Base-by-base conservation (phyloP, 495 filamentous ascomycete species). In the Bryoglossum gracile region DNA sequence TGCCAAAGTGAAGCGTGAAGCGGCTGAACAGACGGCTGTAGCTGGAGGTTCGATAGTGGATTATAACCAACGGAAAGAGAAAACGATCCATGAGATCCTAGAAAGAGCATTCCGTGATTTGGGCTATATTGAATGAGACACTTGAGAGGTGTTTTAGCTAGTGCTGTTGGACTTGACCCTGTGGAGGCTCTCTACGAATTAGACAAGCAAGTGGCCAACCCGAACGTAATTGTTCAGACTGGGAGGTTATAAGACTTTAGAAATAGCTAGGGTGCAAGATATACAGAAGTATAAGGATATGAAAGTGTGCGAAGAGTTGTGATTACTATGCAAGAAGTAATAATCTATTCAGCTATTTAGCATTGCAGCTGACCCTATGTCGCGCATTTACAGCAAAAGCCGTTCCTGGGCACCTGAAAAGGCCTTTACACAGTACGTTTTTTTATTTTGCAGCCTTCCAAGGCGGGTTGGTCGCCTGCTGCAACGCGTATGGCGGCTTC, bases 1-100 rank as follows among this genome's bases (percentile, higher is more conserved):
- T 55, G 67, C 58, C 14, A 49, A 22, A 14, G 57, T 57, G 8
- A 75, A 75, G 57, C 46, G 62, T 14, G 62, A 68, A 53, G 59
- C 60, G 45, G 65, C 69, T 25, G 56, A 34, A 32, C 51, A 36
- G 22, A 18, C 51, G 36, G 50, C 56, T 46, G 57, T 44, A 58
- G 47, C 41, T 28, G 68, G 63, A n/a, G 71, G 69, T 46, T 44
- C 44, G 1, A 51, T 65, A 54, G 36, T 54, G 33, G 54, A 71
- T 18, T 75, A 75, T 50, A 72, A 49, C 42, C 34, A 43, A 11
- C 59, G 69, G 36, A 75, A 75, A 52, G 60, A 71, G 8, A 45
- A 52, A 28, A 59, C 57, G n/a, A 58, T 73, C 19, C 49, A 50
- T 28, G 65, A 65, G 51, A 75, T 75, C 38, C 43, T 71, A 41